Base-by-base conservation (phyloP, 2,329 filamentous ascomycete genomes). In the Keithomyces neogunnii region DNA sequence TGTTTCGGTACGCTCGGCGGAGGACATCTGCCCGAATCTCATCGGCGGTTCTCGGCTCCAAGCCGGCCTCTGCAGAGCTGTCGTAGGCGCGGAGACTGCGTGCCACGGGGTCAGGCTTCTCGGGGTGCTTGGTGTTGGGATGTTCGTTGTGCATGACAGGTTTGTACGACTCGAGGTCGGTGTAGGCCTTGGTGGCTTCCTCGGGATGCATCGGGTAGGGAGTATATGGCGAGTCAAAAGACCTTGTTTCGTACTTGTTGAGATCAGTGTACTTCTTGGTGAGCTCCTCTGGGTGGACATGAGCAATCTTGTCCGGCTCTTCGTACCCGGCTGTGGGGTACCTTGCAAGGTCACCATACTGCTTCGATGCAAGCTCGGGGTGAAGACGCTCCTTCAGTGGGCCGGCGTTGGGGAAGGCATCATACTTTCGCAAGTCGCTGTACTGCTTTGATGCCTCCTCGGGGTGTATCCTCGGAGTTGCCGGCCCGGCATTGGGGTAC, bases 181-280 rank as follows among this genome's bases (percentile, higher is more conserved):
- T 66, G 50, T 73, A 73, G 35, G 60, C 57, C 59, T 69, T 69
- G 28, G 64, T 59, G 5, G 59, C 61, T 53, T 70, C 66, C 54
- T 70, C 68, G 1, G 67, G 63, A 33, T 68, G 59, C 13, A 55
- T 54, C 2, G 63, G 63, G 32, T 64, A 61, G 6, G 58, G 53
- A 45, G 52, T 58, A 33, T 60, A 56, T 6, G 55, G 48, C 2
- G 61, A 59, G 38, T 64, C 64, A 48, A 69, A 66, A 3, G 54
- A 53, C 26, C 57, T 55, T 2, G 61, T 59, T n/a, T 59, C 58
- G 55, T 77, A 76, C 51, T 68, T 62, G 49, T 63, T 62, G 47
- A 76, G 63, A 50, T 77, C 73, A 7, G 64, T 60, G 43, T 74
- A 71, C 5, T 62, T 55, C 51, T 71, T 72, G 30, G 65, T 65